These are phyloP conservation scores for Penicillium arizonense DNA, from an alignment of 495 filamentous ascomycete genomes.

Conservation along the genomic window DNA sequence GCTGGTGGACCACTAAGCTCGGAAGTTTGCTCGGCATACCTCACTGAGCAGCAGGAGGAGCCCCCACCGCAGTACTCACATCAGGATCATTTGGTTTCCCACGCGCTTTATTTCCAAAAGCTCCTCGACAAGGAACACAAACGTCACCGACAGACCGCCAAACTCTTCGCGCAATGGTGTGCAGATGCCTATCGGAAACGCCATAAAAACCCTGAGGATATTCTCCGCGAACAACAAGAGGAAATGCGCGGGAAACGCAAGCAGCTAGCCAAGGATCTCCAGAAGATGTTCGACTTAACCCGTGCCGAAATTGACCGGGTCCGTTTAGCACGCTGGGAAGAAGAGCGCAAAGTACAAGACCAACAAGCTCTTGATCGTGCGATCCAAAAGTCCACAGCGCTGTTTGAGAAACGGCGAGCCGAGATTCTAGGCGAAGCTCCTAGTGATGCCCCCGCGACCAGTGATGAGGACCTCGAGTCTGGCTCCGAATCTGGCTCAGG, in stretches of 20 bases:
- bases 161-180: constrained; percentile 44
- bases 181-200: constrained; percentile 47
- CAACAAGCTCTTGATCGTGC: constrained; percentile 82
- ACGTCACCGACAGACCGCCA: constrained; percentile 58
- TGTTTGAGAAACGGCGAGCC: constrained; percentile 52
- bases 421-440: constrained; percentile 48
- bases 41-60: constrained; percentile 71
- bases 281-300: constrained; percentile 77
- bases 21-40: constrained; percentile 69
- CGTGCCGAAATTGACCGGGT: constrained; percentile 69
- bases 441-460: constrained; percentile 42
- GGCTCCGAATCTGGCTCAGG: constrained; percentile 36
- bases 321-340: constrained; percentile 76
- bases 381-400: constrained; percentile 65
- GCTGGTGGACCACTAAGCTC: constrained; percentile 72
- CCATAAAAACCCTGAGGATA: constrained; percentile 44
- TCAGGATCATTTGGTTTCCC: constrained; percentile 77
- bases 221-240: constrained; percentile 48
- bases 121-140: constrained; percentile 74
- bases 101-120: constrained; percentile 75
- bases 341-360: constrained; percentile 75
- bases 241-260: constrained; percentile 59
- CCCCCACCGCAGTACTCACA: constrained; percentile 79
- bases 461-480: constrained; percentile 46
- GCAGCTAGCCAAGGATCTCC: constrained; percentile 66